Conservation (phyloP, 139 green algal genomes). For the Chlamydomonas applanata region DNA sequence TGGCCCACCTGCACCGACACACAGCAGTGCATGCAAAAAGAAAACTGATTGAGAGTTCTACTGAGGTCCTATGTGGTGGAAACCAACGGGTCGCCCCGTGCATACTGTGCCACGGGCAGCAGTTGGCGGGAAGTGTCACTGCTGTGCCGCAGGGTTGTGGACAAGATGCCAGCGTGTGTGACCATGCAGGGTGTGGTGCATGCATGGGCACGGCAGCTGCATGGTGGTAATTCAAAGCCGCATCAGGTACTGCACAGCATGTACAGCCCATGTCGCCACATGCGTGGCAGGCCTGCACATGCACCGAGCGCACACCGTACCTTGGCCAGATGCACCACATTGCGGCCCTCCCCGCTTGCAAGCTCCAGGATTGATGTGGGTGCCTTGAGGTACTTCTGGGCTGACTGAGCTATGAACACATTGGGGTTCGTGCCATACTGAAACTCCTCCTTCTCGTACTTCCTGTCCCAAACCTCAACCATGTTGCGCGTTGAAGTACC, state of each 20-base stretch:
- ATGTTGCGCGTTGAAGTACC: too few species aligned
- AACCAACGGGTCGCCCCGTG: not conserved
- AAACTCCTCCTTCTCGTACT: conserved; percentile 13
- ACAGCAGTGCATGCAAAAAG: not conserved
- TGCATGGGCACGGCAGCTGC: too few species aligned
- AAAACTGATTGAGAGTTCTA: not conserved
- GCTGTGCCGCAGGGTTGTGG: too few species aligned
- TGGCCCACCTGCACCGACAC: conserved; percentile 11
- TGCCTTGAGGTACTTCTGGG: conserved; percentile 2
- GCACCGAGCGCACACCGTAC: not conserved
- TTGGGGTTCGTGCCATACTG: conserved; percentile 20
- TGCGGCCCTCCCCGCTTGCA: conserved; percentile 21
- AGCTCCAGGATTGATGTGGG: conserved; percentile 18
- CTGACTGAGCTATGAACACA: conserved; percentile 1
- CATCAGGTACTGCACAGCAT: too few species aligned
- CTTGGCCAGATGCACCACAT: conserved; percentile 17
- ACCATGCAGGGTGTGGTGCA: too few species aligned
- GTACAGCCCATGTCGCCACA: too few species aligned
- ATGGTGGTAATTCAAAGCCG: too few species aligned
- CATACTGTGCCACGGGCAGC: too few species aligned
- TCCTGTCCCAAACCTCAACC: conserved; percentile 1
- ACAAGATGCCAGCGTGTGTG: too few species aligned
- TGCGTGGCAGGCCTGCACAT: too few species aligned
- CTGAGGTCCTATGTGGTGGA: not conserved
- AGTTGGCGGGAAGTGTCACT: too few species aligned